A percentile compares a stretch with the other conserved stretches of the same genome.
Conservation (phyloP, 495 filamentous ascomycete genomes). For the Pseudotulostoma volvatum region DNA sequence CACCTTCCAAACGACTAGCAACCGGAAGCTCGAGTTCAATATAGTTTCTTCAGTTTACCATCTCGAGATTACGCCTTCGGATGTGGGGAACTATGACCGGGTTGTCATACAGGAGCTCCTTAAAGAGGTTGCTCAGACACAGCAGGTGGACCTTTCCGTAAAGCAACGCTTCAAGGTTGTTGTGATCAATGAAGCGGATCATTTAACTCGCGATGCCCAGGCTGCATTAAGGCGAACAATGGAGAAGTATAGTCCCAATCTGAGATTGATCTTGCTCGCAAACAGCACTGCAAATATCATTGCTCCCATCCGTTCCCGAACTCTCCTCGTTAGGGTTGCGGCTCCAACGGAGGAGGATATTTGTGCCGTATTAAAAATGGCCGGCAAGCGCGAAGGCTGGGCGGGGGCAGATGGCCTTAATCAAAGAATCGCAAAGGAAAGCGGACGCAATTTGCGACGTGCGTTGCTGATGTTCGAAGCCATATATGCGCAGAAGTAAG, state of each 20-base stretch:
- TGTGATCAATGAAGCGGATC: conserved; percentile 98
- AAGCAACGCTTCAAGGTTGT: conserved; percentile 95
- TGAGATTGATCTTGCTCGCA: conserved; percentile 78
- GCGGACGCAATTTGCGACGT: conserved; percentile 75
- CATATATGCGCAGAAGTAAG: conserved; percentile 89
- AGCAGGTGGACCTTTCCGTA: conserved; percentile 82
- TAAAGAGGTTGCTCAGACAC: conserved; percentile 96
- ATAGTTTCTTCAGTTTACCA: conserved; percentile 93
- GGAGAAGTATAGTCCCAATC: conserved; percentile 96
- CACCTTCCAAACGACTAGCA: conserved; percentile 85
- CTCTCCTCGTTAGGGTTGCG: conserved; percentile 77
- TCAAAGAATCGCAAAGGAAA: conserved; percentile 73
- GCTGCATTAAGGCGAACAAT: conserved; percentile 89
- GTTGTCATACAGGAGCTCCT: conserved; percentile 91
- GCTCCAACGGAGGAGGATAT: conserved; percentile 80
- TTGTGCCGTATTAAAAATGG: conserved; percentile 52
- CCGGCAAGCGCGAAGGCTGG: conserved; percentile 66
- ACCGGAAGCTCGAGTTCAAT: conserved; percentile 97
- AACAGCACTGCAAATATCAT: conserved; percentile 97
- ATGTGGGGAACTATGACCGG: conserved; percentile 91
- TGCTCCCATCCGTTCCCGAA: conserved; percentile 80
- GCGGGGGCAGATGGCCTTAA: conserved; percentile 52
- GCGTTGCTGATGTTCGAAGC: conserved; percentile 93
- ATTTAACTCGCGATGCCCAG: conserved; percentile 85
- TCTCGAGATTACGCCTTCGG: conserved; percentile 92